Base-by-base conservation (phyloP, 1,284 basidiomycete species). In the Golubevia pallescens region DNA sequence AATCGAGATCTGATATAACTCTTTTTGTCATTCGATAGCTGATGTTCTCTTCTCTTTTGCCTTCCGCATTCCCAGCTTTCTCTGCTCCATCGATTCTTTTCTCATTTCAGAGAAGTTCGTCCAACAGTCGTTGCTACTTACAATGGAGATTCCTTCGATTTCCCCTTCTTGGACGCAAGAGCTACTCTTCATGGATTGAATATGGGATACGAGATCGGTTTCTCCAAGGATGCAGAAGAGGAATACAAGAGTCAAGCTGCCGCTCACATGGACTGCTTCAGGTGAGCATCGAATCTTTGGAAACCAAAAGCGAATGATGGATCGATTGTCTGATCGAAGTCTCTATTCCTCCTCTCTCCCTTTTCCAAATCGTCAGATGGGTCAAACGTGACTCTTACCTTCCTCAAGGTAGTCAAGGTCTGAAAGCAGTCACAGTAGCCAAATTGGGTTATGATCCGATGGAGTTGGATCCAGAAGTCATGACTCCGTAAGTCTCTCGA, bases 71-170 rank as follows among this genome's bases (percentile, higher is more conserved):
- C 76, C 42, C 67, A 81, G 53, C 60, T 32, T n/a, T 61, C 60
- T 14, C 24, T 70, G 5, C 32, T 70, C n/a, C 63, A 71, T 19
- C 71, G 83, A 23, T 85, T 84, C 71, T 83, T 85, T 28, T 60
- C 64, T 8, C 83, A 85, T 62, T 73, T 84, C 57, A 74, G 69
- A 6, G 81, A 85, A 34, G 77, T 79, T 5, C 69, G 68, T 5
- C 83, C 83, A 20, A 80, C 79, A 7, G 81, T 85, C 54, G 78
- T 85, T 5, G 83, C 81, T 7, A 85, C 83, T n/a, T 85, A 85
- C 69, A 85, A 85, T 70, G 83, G 83, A 68, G 83, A 85, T 70
- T 80, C 78, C 14, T 85, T 85, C 77, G 83, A 85, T 65, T 85
- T 85, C 60, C 81, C 82, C 56, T 85, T 83, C 63, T 73, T 85